Conservation (phyloP, 2,329 filamentous ascomycete genomes). For the Paraconiothyrium sp. region DNA sequence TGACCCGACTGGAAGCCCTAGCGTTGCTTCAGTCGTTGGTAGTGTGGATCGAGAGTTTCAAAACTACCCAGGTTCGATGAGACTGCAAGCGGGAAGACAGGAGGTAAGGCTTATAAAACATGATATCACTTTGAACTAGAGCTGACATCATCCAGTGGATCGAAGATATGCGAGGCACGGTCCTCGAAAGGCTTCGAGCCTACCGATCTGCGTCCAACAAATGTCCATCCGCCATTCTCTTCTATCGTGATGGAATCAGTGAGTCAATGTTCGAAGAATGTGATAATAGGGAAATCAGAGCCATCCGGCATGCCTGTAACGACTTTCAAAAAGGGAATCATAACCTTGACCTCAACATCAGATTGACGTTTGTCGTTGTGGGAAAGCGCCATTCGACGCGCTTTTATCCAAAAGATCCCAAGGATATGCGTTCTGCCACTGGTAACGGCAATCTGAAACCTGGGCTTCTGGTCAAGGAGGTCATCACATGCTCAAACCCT, state of each 20-base stretch:
- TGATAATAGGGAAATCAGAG: neutral
- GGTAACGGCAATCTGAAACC: constrained; percentile 32
- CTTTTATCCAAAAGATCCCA: constrained; percentile 5
- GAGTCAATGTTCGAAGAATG: constrained; percentile 7
- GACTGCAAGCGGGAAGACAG: constrained; percentile 5
- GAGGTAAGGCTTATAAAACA: neutral
- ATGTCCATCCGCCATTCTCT: constrained; percentile 2
- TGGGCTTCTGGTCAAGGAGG: constrained; percentile 36
- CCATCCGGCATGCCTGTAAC: neutral
- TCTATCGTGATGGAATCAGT: constrained; percentile 16
- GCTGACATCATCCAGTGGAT: neutral
- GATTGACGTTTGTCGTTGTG: constrained; percentile 3
- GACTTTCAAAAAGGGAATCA: neutral
- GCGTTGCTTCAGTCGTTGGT: constrained; percentile 13
- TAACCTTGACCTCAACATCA: neutral
- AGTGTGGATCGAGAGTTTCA: constrained; percentile 3
- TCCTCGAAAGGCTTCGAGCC: neutral
- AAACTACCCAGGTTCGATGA: constrained; percentile 2
- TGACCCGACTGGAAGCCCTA: constrained; percentile 15
- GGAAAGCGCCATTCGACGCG: constrained; percentile 52
- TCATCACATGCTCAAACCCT: constrained; percentile 34
- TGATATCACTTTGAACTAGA: too few relatives aligned
- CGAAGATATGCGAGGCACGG: neutral
- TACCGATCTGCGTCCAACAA: neutral
- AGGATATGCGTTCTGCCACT: neutral